Evolutionary conservation across 768 basidiomycete species (phyloP), one percentile per base, ranked within the genome.

Genomic region (Phanerochaete carnosa): DNA sequence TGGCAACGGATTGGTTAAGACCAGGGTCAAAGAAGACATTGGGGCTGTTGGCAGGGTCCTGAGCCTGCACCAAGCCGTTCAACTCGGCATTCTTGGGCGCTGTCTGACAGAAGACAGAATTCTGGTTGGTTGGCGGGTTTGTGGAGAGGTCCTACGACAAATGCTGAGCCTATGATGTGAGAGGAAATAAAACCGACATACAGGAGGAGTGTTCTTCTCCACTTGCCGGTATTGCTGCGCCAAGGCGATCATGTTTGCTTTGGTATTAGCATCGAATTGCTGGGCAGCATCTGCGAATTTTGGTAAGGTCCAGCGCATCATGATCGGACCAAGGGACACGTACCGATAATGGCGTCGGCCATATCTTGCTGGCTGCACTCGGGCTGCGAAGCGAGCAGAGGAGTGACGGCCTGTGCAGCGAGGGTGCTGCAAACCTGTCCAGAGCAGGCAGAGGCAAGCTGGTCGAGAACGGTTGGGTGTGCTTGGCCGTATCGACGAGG

Each of bases 141-240:
- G 75, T 78, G 11, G 75, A 76, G 68, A 83, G 84, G 65, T 84
- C 83, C 80, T 84, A 53, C 30, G 47, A 8, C 16, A 13, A 8
- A 29, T 13, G 26, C 6, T 56, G 8, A 56, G 25, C 22, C 16
- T 46, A 19, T 22, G n/a, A 57, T 39, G 28, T n/a, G 46, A 7
- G 33, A 7, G 13, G 7, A 35, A 22, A 13, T 29, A 28, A 32
- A 23, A 65, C 28, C 43, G 8, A 62, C 76, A 58, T 64, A 82
- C 83, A 39, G 83, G 83, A 65, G 81, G 82, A 0, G 83, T 84
- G 68, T 86, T 85, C 75, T 83, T 86, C 74, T 85, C 84, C 0
- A 69, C 76, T 63, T 83, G 80, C 49, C 83, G 80, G 66, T 83
- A 83, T 66, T 82, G 78, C 11, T 75, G 63, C 16, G 83, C 84